Base-by-base conservation (phyloP, 1,284 basidiomycete species). In the Jaminaea rosea region DNA sequence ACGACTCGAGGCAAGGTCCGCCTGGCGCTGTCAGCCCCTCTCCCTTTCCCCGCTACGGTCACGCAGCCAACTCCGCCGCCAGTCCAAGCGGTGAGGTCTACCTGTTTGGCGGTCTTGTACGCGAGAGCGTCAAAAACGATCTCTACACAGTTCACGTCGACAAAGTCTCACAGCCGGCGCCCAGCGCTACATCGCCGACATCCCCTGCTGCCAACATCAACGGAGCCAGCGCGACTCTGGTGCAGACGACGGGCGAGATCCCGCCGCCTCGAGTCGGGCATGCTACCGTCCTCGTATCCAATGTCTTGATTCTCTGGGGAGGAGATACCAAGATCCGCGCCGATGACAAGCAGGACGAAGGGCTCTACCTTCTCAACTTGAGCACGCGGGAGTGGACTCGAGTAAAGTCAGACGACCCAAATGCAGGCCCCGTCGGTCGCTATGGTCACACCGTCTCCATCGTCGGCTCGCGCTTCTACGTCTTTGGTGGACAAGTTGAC, bases 391-490 rank as follows among this genome's bases (percentile, higher is more conserved):
- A 97, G 74, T 98, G 93, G 93, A 94, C 90, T 23, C 82, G 84
- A 31, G 86, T 94, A 31, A 79, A 59, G 44, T 23, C 34, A 19
- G 62, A 62, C 9, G 62, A 49, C 37, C 58, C 52, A 29, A 56
- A 57, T 2, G 78, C 83, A 29, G 85, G 87, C 0, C 79, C 84
- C 10, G 81, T 82, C 13, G 94, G 94, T 8, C 81, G 94, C 47
- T 97, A 98, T 72, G 94, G 94, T 0, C 94, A 99, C 76, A 86
- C 92, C 5, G 90, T 92, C 19, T 84, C 87, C 26, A 92, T 99
- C 84, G 81, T 86, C 54, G 89, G 86, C 46, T 88, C 87, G 59
- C 86, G 83, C 70, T 94, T 98, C 77, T 88, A 88, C 72, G 82
- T 98, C 36, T 97, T 96, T 72, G 94, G 94, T 58, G 94, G 94